Evolutionary conservation across 768 basidiomycete species (phyloP).

Genomic region (Coprinopsis marcescibilis): DNA sequence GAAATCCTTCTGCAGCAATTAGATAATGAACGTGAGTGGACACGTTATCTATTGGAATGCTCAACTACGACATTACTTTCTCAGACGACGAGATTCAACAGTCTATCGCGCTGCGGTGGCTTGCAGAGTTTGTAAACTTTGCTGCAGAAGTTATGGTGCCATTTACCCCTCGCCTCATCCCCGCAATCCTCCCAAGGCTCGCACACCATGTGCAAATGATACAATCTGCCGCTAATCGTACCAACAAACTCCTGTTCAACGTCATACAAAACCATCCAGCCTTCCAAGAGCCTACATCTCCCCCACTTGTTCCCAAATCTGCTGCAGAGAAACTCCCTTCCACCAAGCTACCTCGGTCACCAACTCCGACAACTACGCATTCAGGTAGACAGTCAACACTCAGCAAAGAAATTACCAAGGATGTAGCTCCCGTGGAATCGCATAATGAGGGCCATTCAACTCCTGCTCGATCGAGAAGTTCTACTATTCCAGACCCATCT

Average conservation of each 20-base stretch:
- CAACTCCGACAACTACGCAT: slow-evolving; percentile 40
- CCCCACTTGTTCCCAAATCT: slow-evolving; percentile 15
- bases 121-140: slow-evolving; percentile 84
- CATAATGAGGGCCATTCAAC: slow-evolving; percentile 24
- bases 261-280: slow-evolving; percentile 85
- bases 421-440: slow-evolving; percentile 43
- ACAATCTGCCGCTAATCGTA: slow-evolving; percentile 77
- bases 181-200: slow-evolving; percentile 89
- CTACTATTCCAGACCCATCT: slow-evolving; percentile 30
- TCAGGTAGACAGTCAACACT: slow-evolving; percentile 39
- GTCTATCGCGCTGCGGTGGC: slow-evolving; percentile 89
- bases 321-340: slow-evolving; percentile 16
- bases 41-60: neutral
- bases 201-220: slow-evolving; percentile 89
- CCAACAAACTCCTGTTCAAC: slow-evolving; percentile 77
- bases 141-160: slow-evolving; percentile 90
- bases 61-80: neutral
- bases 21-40: slow-evolving; percentile 70
- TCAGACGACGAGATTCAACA: slow-evolving; percentile 93
- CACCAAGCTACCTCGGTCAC: slow-evolving; percentile 43
- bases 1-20: slow-evolving; percentile 90
- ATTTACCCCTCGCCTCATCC: slow-evolving; percentile 89
- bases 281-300: slow-evolving; percentile 46
- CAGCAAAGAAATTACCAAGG: slow-evolving; percentile 37
- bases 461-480: slow-evolving; percentile 12